Evolutionary conservation across 2,329 filamentous ascomycete genomes (phyloP), one percentile per base, ranked within the genome.

Genomic region (Remersonia thermophila): DNA sequence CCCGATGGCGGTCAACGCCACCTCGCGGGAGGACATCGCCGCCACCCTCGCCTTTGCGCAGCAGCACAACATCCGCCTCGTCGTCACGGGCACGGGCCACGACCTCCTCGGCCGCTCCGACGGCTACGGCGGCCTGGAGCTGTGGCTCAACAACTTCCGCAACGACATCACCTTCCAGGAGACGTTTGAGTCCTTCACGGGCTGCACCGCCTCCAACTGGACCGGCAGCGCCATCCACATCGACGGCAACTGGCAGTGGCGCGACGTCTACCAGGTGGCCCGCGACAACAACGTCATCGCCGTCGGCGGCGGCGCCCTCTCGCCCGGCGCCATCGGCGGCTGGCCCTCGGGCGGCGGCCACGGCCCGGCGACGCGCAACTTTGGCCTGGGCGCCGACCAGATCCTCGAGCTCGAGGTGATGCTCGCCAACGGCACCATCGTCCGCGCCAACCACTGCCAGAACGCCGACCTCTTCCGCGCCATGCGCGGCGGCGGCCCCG

Each of bases 311-410:
- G 58, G 62, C 27, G 69, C 65, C 44, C 52, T 61, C 2, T 66
- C 61, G 0, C 68, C 73, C 3, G 70, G 69, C 3, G 41, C 69
- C 8, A 63, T 65, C 0, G 73, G 72, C 13, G 71, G 71, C 1
- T 77, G 68, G 45, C 62, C 56, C 0, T 63, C 69, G 48, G 71
- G 69, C 2, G 71, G 68, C 12, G 72, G 72, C 0, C 69, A 74
- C 44, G 1, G 52, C 59, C 2, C 53, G 72, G 3, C 53, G 49
- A 10, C 63, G 61, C 3, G 51, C 47, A 12, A 66, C 65, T 35
- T 61, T 40, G 72, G 71, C 2, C 53, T 76, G 5, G 66, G 50
- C 7, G 69, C 69, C 2, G 72, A 76, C 46, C 62, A 74, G 33
- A 59, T 65, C 0, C 53, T 76, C 1, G 56, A 64, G 37, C 65